Conservation (phyloP, 768 basidiomycete genomes). For the Serpula lacrymans region DNA sequence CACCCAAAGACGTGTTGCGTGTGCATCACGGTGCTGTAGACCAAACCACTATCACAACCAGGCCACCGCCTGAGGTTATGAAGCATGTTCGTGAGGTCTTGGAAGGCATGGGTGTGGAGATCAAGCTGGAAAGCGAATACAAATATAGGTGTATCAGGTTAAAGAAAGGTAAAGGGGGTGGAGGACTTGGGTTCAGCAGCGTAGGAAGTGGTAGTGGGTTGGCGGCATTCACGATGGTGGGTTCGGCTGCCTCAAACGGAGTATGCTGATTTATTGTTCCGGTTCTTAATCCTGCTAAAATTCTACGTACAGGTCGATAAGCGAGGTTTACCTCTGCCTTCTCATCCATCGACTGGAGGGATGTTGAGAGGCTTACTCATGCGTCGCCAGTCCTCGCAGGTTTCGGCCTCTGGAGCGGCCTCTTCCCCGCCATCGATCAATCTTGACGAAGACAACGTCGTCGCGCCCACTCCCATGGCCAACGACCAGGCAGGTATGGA, state of each 20-base stretch:
- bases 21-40: conserved; percentile 93
- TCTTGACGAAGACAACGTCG: conserved; percentile 40
- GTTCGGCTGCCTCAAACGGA: conserved; percentile 82
- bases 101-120: conserved; percentile 86
- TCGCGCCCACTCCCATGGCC: conserved; percentile 27
- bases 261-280: conserved; percentile 44
- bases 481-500: conserved; percentile 38
- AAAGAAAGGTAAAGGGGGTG: conserved; percentile 63
- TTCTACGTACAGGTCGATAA: conserved; percentile 66
- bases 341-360: conserved; percentile 65
- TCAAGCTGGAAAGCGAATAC: conserved; percentile 85
- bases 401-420: conserved; percentile 40
- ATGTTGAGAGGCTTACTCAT: conserved; percentile 88
- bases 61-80: conserved; percentile 84
- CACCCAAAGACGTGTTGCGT: conserved; percentile 54
- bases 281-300: conserved; percentile 12
- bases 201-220: conserved; percentile 42
- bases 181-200: conserved; percentile 41
- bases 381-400: conserved; percentile 88
- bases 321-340: conserved; percentile 83
- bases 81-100: conserved; percentile 78
- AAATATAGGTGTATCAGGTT: conserved; percentile 82
- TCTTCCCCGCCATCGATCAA: conserved; percentile 45
- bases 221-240: conserved; percentile 74
- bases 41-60: conserved; percentile 81